A percentile compares a stretch with the other conserved stretches of the same genome.
phyloP scores from a whole-genome alignment of 2,329 filamentous ascomycete genomes.

The Fusarium verticillioides region DNA sequence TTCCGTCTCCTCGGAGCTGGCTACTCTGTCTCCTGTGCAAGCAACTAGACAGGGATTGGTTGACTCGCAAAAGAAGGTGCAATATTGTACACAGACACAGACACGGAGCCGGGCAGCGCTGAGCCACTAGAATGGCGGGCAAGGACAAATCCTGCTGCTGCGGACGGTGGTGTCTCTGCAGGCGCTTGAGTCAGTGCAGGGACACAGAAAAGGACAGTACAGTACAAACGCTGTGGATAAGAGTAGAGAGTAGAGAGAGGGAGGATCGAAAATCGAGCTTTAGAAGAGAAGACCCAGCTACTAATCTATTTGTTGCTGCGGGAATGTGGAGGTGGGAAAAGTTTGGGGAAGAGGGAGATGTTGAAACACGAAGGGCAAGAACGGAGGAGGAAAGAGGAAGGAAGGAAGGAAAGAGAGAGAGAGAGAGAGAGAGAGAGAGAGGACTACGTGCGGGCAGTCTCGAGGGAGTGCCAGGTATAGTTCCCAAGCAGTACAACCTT shows the following conservation, averaged over 20 bases:
- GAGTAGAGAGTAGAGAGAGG: conserved; percentile 1
- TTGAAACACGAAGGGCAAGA: conserved; percentile 31
- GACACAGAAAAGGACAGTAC: conserved; percentile 2
- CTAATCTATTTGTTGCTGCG: conserved; percentile 22
- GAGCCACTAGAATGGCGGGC: conserved; percentile 40
- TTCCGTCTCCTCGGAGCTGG: not conserved
- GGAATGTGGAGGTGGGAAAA: conserved; percentile 31
- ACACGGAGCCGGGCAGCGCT: conserved; percentile 37
- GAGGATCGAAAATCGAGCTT: conserved; percentile 20
- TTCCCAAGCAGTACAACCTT: conserved; percentile 28
- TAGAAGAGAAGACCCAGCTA: conserved; percentile 19
- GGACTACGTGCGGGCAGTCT: conserved; percentile 17
- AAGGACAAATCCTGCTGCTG: conserved; percentile 39
- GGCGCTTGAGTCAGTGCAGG: conserved; percentile 32
- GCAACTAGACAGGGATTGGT: conserved; percentile 9
- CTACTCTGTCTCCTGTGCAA: conserved; percentile 5
- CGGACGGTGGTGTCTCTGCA: conserved; percentile 35
- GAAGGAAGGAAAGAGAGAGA: conserved; percentile 18
- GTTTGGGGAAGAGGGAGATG: conserved; percentile 23
- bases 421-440: conserved; percentile 19
- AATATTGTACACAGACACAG: conserved; percentile 35
- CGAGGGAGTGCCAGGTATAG: conserved; percentile 14
- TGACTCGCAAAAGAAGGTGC: conserved; percentile 23
- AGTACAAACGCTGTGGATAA: conserved; percentile 18
- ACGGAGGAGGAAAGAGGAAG: conserved; percentile 25